A percentile compares a stretch with the other conserved stretches of the same genome.
These are phyloP conservation scores for Citrus maxima DNA, from an alignment of 345 rosid species.

Conservation along the genomic window DNA sequence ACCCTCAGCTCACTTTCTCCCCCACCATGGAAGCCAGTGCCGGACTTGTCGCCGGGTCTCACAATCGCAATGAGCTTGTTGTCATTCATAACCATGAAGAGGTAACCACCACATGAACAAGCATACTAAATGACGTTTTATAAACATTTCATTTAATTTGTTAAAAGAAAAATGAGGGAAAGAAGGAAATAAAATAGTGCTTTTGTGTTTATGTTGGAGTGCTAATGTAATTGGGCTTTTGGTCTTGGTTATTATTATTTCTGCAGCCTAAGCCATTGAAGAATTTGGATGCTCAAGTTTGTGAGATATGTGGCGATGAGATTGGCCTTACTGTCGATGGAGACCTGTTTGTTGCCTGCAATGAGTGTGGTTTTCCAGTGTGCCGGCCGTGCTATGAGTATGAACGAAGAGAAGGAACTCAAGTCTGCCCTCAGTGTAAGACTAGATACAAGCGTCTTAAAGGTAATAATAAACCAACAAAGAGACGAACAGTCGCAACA, in stretches of 20 bases:
- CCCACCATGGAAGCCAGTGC: conserved; percentile 91
- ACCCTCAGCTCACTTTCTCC: conserved; percentile 7
- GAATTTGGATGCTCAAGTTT: conserved; percentile 88
- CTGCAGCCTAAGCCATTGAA: conserved; percentile 81
- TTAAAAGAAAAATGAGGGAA: too few species aligned
- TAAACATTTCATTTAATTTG: background rate
- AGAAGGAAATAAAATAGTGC: too few species aligned
- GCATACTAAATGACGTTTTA: too few species aligned
- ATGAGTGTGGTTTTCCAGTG: conserved; percentile 94
- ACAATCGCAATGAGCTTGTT: conserved; percentile 96
- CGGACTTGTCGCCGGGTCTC: conserved; percentile 97
- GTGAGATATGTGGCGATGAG: conserved; percentile 92
- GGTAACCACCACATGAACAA: conserved; percentile 30
- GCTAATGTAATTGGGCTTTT: background rate
- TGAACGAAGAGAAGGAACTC: conserved; percentile 93
- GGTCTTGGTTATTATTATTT: background rate
- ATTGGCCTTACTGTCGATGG: conserved; percentile 86
- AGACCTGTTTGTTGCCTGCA: conserved; percentile 94
- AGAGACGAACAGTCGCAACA: background rate
- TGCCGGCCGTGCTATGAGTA: conserved; percentile 98
- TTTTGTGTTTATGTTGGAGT: background rate
- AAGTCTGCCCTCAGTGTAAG: conserved; percentile 89
- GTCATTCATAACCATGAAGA: conserved; percentile 98
- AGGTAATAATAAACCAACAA: conserved; percentile 33
- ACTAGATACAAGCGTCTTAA: conserved; percentile 96